phyloP scores from a whole-genome alignment of 1,284 basidiomycete species.

The Boletus mariae region DNA sequence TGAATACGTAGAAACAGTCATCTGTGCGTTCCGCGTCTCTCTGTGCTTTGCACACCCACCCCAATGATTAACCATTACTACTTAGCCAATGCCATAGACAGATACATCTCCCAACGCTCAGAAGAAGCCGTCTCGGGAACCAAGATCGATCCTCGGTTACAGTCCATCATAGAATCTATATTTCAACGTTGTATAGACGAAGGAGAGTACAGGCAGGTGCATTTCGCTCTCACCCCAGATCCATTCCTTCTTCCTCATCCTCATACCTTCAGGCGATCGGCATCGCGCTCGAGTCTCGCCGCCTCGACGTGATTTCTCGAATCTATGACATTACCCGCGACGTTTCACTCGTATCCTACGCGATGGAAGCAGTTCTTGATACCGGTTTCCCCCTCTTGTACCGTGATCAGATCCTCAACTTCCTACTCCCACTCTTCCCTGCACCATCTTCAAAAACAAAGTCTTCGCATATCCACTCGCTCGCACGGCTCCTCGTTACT shows the following conservation, averaged over 20 bases:
- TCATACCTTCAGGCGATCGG: slow-evolving; percentile 71
- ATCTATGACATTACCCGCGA: slow-evolving; percentile 75
- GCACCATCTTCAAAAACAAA: slow-evolving; percentile 63
- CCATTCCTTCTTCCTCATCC: slow-evolving; percentile 9
- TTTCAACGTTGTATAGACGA: slow-evolving; percentile 81
- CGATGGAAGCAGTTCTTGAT: slow-evolving; percentile 86
- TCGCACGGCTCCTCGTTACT: slow-evolving; percentile 87
- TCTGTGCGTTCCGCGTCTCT: slow-evolving; percentile 60
- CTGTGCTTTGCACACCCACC: not conserved
- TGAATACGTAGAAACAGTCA: slow-evolving; percentile 91
- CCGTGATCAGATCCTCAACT: slow-evolving; percentile 80
- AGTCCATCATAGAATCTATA: slow-evolving; percentile 83
- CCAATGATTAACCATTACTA: slow-evolving; percentile 8
- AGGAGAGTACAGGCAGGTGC: slow-evolving; percentile 84
- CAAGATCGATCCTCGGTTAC: slow-evolving; percentile 75
- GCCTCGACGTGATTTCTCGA: slow-evolving; percentile 79
- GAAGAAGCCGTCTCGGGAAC: slow-evolving; percentile 46
- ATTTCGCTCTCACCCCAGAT: slow-evolving; percentile 19
- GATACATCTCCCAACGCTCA: slow-evolving; percentile 68
- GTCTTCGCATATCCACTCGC: slow-evolving; percentile 67
- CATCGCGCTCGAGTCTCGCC: slow-evolving; percentile 85
- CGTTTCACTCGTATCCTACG: slow-evolving; percentile 78
- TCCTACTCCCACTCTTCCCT: slow-evolving; percentile 82
- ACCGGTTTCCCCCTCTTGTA: slow-evolving; percentile 78
- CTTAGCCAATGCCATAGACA: slow-evolving; percentile 89